Base-by-base conservation (phyloP, 139 green algal genomes). In the Closterium sp. region DNA sequence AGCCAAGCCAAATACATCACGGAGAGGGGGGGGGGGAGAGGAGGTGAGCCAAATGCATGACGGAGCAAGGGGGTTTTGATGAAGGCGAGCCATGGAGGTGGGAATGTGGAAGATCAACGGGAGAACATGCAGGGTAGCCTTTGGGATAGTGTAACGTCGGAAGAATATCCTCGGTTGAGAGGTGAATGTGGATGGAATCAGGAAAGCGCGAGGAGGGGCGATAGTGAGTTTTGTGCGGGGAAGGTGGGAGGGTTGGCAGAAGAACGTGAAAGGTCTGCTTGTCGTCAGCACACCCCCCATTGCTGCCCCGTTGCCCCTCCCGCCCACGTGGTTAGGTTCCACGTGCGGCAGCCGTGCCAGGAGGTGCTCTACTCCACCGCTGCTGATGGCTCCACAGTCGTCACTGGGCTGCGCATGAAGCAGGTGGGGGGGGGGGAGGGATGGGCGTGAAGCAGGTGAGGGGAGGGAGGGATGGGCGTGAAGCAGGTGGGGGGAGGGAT, bases 311-410 rank as follows among this genome's bases (percentile, higher is more conserved):
- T 4, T 76, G 55, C 36, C 36, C 36, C 36, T 6, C 36, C 36
- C 36, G 4, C 36, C 36, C 36, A 8, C 32, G 28, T 84, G 31
- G 12, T 23, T 33, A 69, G 88, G 34, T 91, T 95, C 84, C 93
- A 95, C 87, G 10, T 92, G 34, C 87, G 91, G 19, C 87, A 34
- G 12, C 92, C 88, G 9, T 92, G 90, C 96, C 97, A 97, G 90
- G 97, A 99, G 94, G 95, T 99, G 28, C 23, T 97, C 93, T 98
- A 98, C 89, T 95, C 97, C 87, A 91, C 94, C 23, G 94, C 90
- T 1, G 30, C 94, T 0, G 95, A 97, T 85, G 97, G 97, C 87
- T 95, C 91, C 66, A 90, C 94, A 0, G 84, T 81, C 9, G 97
- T 98, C 8, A 98, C 95, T 0, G 97, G 97, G 2, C 94, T 99